Percentiles rank a stretch among this genome's conserved stretches.
These are phyloP conservation scores for Punctularia strigosozonata DNA, from an alignment of 768 basidiomycete genomes.

Conservation along the genomic window DNA sequence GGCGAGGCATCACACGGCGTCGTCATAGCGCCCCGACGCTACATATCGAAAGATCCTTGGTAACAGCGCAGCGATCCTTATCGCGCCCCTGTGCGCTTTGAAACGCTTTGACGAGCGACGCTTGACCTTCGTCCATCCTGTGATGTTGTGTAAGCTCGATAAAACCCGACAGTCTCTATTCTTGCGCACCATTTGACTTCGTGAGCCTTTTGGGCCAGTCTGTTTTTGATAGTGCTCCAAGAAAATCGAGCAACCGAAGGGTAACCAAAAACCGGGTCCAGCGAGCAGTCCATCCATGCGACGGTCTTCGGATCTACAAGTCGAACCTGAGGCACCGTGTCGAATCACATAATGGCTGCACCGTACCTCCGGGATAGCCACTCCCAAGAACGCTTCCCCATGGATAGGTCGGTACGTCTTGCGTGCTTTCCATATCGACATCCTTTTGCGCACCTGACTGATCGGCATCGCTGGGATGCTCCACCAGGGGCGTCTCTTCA, in stretches of 20 bases:
- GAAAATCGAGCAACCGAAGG: conserved; percentile 87
- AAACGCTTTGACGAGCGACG: conserved; percentile 66
- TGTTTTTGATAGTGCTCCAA: conserved; percentile 86
- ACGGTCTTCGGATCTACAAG: conserved; percentile 81
- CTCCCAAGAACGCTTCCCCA: conserved; percentile 47
- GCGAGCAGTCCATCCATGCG: conserved; percentile 62
- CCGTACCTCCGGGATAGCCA: conserved; percentile 82
- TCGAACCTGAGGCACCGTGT: not conserved
- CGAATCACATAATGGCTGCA: not conserved
- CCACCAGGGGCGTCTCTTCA: too few species aligned
- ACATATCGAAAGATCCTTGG: conserved; percentile 62
- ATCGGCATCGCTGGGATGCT: too few species aligned
- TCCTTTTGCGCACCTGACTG: too few species aligned
- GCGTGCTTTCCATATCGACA: not conserved
- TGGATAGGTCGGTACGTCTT: too few species aligned
- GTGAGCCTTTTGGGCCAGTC: conserved; percentile 73
- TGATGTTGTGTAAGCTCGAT: not conserved
- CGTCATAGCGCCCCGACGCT: conserved; percentile 62
- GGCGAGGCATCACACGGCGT: too few species aligned
- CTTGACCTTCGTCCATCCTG: conserved; percentile 82
- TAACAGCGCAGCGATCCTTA: conserved; percentile 58
- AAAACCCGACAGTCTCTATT: not conserved
- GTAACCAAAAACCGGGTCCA: conserved; percentile 88
- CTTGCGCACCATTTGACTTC: conserved; percentile 61
- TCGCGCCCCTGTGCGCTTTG: conserved; percentile 58